Evolutionary conservation across 2,329 filamentous ascomycete species (phyloP).

Genomic region (Cercospora berteroae): DNA sequence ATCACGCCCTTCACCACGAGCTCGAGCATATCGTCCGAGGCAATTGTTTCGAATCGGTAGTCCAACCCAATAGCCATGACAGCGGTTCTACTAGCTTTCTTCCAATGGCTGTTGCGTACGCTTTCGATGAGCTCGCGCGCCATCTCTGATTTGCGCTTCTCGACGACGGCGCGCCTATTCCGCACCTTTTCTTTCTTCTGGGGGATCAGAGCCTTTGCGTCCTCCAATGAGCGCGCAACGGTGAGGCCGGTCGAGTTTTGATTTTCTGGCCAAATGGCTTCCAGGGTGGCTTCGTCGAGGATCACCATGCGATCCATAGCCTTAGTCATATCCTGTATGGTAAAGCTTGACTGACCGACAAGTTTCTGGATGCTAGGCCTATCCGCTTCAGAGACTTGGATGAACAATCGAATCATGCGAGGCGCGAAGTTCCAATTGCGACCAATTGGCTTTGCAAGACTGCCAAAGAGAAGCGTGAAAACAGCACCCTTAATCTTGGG

Average conservation of each 20-base stretch:
- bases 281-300: constrained; percentile 67
- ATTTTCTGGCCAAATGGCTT: constrained; percentile 64
- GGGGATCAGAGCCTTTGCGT: constrained; percentile 61
- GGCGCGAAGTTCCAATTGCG: constrained; percentile 95
- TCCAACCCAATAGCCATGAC: constrained; percentile 89
- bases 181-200: constrained; percentile 72
- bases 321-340: constrained; percentile 88
- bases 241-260: constrained; percentile 34
- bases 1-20: constrained; percentile 80
- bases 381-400: constrained; percentile 84
- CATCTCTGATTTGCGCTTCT: constrained; percentile 76
- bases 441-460: constrained; percentile 79
- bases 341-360: constrained; percentile 75
- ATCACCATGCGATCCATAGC: constrained; percentile 83
- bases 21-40: constrained; percentile 76
- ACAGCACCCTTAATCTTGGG: constrained; percentile 92
- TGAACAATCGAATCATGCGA: constrained; percentile 82
- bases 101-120: constrained; percentile 86
- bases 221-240: constrained; percentile 43
- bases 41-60: constrained; percentile 85
- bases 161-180: constrained; percentile 72
- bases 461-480: constrained; percentile 87
- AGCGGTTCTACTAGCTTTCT: constrained; percentile 84
- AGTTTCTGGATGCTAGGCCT: constrained; percentile 93
- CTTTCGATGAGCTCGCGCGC: constrained; percentile 77